Percentiles rank a stretch among this genome's conserved stretches.
These are phyloP conservation scores for Oleoguttula mirabilis DNA, from an alignment of 495 filamentous ascomycete genomes.

Conservation along the genomic window DNA sequence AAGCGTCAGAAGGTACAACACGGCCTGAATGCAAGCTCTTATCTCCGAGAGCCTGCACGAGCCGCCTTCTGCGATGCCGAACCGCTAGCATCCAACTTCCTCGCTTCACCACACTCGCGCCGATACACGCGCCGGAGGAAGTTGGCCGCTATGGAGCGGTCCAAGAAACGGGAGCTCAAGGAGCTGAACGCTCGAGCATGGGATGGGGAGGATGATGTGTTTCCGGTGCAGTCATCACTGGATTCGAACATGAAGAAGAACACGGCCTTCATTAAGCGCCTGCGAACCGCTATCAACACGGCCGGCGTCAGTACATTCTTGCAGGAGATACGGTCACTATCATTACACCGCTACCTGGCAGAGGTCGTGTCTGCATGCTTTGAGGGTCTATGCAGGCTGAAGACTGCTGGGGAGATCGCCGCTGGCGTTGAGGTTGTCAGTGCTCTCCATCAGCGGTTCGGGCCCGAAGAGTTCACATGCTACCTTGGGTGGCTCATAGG, in stretches of 20 bases:
- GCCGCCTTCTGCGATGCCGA: constrained; percentile 13
- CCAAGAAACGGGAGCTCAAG: constrained; percentile 84
- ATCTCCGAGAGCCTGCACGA: constrained; percentile 15
- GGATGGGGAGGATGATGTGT: constrained; percentile 75
- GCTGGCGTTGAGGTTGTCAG: constrained; percentile 86
- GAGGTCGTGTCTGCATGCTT: constrained; percentile 98
- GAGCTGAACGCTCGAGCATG: constrained; percentile 76
- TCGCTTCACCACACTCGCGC: constrained; percentile 11
- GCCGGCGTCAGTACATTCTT: constrained; percentile 70
- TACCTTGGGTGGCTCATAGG: constrained; percentile 89
- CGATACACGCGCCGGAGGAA: constrained; percentile 3
- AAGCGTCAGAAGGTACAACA: no score
- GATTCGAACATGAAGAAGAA: constrained; percentile 98
- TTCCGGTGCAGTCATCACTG: constrained; percentile 64
- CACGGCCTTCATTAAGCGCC: constrained; percentile 93
- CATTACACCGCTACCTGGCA: constrained; percentile 92
- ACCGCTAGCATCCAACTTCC: constrained; percentile 10
- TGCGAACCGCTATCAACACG: constrained; percentile 77
- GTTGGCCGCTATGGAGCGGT: constrained; percentile 57
- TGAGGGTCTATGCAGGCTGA: constrained; percentile 85
- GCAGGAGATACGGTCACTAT: constrained; percentile 82
- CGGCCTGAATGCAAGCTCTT: constrained; percentile 26
- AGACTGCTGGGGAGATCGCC: constrained; percentile 77
- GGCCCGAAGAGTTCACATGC: constrained; percentile 77
- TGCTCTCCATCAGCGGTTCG: constrained; percentile 92